phyloP scores from a whole-genome alignment of 208 protist genomes.

The Wallacemonas rigidus region DNA sequence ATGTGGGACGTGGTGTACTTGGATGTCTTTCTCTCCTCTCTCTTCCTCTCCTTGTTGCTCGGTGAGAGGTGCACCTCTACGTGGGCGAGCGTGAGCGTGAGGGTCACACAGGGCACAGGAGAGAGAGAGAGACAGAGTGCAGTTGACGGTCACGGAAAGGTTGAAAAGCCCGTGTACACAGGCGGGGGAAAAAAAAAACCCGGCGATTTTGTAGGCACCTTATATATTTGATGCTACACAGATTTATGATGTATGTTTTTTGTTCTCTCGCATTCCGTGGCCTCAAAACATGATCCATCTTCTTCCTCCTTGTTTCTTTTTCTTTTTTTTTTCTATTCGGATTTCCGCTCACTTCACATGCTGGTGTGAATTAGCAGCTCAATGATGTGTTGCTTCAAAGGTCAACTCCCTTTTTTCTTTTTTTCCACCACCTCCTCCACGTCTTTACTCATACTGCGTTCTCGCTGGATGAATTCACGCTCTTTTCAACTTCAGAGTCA shows the following conservation, averaged over 20 bases:
- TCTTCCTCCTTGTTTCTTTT: not conserved
- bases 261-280: not conserved
- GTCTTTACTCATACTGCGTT: too few species aligned
- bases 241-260: slow-evolving; percentile 2
- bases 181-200: not conserved
- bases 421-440: not conserved
- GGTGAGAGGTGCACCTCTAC: too few species aligned
- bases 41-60: too few species aligned
- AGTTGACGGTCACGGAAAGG: too few species aligned
- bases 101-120: too few species aligned
- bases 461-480: too few species aligned
- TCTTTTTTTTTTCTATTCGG: slow-evolving; percentile 8
- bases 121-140: too few species aligned
- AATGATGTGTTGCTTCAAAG: too few species aligned
- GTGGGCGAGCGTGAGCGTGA: too few species aligned
- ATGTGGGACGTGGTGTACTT: too few species aligned
- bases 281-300: not conserved
- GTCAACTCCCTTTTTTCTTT: not conserved
- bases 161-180: not conserved
- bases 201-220: not conserved
- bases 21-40: too few species aligned
- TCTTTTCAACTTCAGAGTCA: too few species aligned
- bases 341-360: not conserved
- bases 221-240: not conserved
- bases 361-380: not conserved